Percentiles rank a stretch among this genome's conserved stretches.
These are phyloP conservation scores for Xylaria castorea DNA, from an alignment of 495 filamentous ascomycete species.

Conservation along the genomic window DNA sequence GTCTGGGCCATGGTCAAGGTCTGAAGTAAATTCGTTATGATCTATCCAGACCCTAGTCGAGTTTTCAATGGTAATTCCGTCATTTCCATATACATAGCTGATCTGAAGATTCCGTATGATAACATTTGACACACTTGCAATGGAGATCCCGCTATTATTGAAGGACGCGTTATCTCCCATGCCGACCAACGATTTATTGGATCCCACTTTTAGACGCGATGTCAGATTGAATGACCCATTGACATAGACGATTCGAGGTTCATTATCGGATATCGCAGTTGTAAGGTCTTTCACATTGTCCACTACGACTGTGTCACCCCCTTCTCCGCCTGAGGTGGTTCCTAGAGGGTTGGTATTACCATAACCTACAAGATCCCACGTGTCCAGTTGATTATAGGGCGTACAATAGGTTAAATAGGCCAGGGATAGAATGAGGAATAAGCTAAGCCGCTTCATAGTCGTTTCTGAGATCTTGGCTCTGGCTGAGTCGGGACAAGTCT, in stretches of 20 bases:
- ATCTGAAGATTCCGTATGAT: constrained; percentile 28
- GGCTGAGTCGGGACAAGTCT: neutral
- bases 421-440: neutral
- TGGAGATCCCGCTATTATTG: neutral
- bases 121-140: neutral
- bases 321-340: constrained; percentile 45
- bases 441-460: neutral
- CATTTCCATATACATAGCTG: constrained; percentile 14
- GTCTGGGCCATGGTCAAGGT: constrained; percentile 29
- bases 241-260: constrained; percentile 39
- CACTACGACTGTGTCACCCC: constrained; percentile 39
- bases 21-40: constrained; percentile 58
- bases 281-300: constrained; percentile 32
- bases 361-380: constrained; percentile 33
- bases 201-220: neutral
- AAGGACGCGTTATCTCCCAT: neutral
- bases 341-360: constrained; percentile 45
- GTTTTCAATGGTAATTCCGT: constrained; percentile 38
- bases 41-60: constrained; percentile 61
- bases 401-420: neutral
- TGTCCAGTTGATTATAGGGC: neutral
- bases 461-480: neutral
- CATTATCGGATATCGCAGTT: constrained; percentile 40
- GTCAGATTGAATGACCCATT: neutral
- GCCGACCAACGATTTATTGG: neutral